phyloP scores from a whole-genome alignment of 1,284 basidiomycete species.

The Trichosporon sp. region DNA sequence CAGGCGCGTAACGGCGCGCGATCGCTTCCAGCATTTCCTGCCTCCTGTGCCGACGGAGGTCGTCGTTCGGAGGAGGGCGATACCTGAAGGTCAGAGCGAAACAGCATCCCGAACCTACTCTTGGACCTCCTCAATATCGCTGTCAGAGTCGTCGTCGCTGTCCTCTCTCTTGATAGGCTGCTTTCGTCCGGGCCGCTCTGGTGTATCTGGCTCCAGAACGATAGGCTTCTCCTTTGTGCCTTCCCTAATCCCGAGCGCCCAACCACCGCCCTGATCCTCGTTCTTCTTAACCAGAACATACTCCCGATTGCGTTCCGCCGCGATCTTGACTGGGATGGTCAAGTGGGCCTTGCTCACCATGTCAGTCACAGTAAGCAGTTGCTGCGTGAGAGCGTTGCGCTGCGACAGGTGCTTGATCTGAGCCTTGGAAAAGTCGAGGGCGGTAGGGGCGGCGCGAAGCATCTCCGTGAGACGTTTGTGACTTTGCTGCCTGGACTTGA shows the following conservation, averaged over 20 bases:
- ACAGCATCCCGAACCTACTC: constrained; percentile 16
- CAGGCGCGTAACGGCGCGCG: constrained; percentile 62
- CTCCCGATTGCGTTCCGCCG: constrained; percentile 88
- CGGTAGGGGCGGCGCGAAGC: constrained; percentile 76
- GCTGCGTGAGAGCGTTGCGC: constrained; percentile 89
- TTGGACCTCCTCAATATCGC: constrained; percentile 27
- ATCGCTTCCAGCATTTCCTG: constrained; percentile 70
- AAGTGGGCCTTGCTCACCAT: constrained; percentile 82
- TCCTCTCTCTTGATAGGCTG: constrained; percentile 21
- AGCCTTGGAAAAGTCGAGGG: constrained; percentile 92
- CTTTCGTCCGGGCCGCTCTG: constrained; percentile 29
- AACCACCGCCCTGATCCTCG: constrained; percentile 80
- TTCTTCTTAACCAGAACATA: constrained; percentile 88
- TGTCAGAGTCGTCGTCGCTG: constrained; percentile 44
- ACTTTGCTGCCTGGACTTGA: constrained; percentile 92
- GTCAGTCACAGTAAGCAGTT: constrained; percentile 91
- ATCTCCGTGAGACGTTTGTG: constrained; percentile 89
- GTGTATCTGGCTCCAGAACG: constrained; percentile 61
- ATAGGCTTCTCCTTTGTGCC: constrained; percentile 81
- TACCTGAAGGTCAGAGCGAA: constrained; percentile 17
- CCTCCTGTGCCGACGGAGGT: constrained; percentile 69
- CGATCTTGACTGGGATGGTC: constrained; percentile 87
- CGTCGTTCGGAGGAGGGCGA: constrained; percentile 61
- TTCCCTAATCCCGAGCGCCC: constrained; percentile 86
- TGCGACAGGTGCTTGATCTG: constrained; percentile 90